phyloP scores from a whole-genome alignment of 169 alveolate genomes.

The Cystoisospora suis region DNA sequence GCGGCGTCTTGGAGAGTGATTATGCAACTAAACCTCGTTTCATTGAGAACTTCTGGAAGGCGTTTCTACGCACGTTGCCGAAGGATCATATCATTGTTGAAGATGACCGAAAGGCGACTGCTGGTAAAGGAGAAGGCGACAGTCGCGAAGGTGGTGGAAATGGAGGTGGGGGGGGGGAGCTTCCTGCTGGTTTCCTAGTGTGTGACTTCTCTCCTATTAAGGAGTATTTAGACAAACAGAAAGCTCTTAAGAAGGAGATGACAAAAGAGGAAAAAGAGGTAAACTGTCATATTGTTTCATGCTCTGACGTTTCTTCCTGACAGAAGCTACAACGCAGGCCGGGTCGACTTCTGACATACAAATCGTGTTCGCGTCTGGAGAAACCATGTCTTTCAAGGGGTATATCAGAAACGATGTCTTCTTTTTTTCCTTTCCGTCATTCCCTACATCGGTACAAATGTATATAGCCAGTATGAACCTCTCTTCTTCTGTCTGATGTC shows the following conservation, averaged over 20 bases:
- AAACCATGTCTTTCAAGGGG: no score
- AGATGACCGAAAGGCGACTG: conserved; percentile 45
- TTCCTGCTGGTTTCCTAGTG: conserved; percentile 4
- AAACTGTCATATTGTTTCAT: neutral
- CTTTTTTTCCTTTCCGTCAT: no score
- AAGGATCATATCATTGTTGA: conserved; percentile 76
- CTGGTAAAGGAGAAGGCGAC: conserved; percentile 12
- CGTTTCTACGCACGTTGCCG: conserved; percentile 81
- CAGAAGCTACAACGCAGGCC: no score
- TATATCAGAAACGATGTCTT: no score
- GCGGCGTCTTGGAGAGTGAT: conserved; percentile 83
- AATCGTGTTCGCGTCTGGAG: no score
- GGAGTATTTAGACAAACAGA: conserved; percentile 83
- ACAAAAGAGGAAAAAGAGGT: conserved; percentile 83
- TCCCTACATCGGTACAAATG: no score
- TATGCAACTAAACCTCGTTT: conserved; percentile 91
- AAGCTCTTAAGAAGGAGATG: conserved; percentile 78
- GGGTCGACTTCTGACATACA: no score
- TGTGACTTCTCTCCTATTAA: conserved; percentile 91
- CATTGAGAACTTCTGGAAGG: conserved; percentile 89
- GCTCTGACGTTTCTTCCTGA: no score
- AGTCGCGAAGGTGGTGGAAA: conserved; percentile 15
- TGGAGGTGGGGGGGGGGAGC: conserved; percentile 1
- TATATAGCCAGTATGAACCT: no score
- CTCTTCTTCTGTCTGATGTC: no score